Conservation (phyloP, 768 basidiomycete genomes). For the Amanita jacksonii region DNA sequence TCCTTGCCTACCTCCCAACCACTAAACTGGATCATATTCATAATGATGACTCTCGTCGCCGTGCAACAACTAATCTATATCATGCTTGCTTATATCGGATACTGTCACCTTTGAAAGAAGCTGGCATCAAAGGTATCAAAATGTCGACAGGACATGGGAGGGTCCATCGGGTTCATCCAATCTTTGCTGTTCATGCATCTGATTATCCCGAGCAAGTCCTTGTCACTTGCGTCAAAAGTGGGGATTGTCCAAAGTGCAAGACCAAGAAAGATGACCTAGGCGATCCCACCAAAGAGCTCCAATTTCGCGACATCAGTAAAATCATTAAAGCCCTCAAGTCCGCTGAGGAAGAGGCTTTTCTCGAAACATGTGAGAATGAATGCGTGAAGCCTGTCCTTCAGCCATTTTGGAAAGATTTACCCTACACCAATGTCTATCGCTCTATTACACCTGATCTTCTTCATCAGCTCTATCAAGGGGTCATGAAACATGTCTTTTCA, state of each 20-base stretch:
- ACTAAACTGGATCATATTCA: conserved; percentile 20
- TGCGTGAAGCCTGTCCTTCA: conserved; percentile 19
- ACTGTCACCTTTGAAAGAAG: background rate
- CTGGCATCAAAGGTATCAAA: background rate
- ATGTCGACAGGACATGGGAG: background rate
- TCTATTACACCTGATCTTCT: conserved; percentile 37
- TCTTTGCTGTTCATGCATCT: background rate
- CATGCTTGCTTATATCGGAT: background rate
- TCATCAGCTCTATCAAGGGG: conserved; percentile 39
- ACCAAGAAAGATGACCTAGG: background rate
- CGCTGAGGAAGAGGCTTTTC: background rate
- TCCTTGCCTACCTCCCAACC: conserved; percentile 29
- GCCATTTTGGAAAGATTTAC: conserved; percentile 35
- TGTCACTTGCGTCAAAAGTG: background rate
- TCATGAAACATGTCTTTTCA: conserved; percentile 31
- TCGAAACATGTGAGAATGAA: conserved; percentile 10
- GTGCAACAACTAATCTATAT: conserved; percentile 19
- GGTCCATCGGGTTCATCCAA: background rate
- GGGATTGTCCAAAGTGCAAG: conserved; percentile 1
- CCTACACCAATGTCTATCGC: conserved; percentile 28
- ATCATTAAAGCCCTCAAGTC: background rate
- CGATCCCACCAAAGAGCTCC: conserved; percentile 6
- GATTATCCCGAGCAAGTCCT: conserved; percentile 6
- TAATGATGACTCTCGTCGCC: conserved; percentile 12
- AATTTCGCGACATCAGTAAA: background rate